phyloP scores from a whole-genome alignment of 1,139 yeast species.

The Pichia kudriavzevii region DNA sequence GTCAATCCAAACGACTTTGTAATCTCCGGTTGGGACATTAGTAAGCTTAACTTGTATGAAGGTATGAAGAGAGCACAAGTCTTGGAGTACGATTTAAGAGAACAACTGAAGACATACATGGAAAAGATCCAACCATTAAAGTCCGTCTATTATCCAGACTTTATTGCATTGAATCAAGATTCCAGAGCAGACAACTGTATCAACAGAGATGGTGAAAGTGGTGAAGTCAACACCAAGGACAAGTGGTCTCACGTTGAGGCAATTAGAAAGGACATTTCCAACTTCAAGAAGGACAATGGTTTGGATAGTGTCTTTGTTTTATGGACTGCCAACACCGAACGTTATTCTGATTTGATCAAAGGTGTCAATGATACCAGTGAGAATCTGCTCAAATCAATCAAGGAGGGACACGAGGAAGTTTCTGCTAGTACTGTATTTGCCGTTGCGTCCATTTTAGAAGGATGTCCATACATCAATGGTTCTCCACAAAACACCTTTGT shows the following conservation, averaged over 20 bases:
- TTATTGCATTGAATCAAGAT: conserved; percentile 90
- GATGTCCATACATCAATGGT: conserved; percentile 87
- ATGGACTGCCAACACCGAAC: conserved; percentile 98
- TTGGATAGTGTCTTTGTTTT: conserved; percentile 84
- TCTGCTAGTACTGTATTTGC: conserved; percentile 92
- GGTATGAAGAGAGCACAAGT: conserved; percentile 87
- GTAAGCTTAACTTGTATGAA: conserved; percentile 56
- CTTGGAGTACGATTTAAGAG: conserved; percentile 77
- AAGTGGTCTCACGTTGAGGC: conserved; percentile 90
- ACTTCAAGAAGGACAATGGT: conserved; percentile 63
- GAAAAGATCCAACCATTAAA: conserved; percentile 63
- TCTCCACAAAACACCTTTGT: conserved; percentile 97
- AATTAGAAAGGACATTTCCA: conserved; percentile 75
- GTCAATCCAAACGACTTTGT: conserved; percentile 86
- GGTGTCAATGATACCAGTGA: conserved; percentile 90
- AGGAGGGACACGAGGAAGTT: conserved; percentile 72
- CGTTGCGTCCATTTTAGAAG: conserved; percentile 83
- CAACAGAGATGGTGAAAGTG: conserved; percentile 42
- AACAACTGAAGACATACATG: conserved; percentile 63
- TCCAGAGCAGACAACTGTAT: conserved; percentile 86
- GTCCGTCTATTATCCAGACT: conserved; percentile 90
- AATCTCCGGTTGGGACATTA: conserved; percentile 94
- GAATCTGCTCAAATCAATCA: conserved; percentile 66
- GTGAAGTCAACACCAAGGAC: conserved; percentile 46
- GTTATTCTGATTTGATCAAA: conserved; percentile 68